Evolutionary conservation across 768 basidiomycete species (phyloP), one percentile per base, ranked within the genome.

Genomic region (Tulasnella sp.): DNA sequence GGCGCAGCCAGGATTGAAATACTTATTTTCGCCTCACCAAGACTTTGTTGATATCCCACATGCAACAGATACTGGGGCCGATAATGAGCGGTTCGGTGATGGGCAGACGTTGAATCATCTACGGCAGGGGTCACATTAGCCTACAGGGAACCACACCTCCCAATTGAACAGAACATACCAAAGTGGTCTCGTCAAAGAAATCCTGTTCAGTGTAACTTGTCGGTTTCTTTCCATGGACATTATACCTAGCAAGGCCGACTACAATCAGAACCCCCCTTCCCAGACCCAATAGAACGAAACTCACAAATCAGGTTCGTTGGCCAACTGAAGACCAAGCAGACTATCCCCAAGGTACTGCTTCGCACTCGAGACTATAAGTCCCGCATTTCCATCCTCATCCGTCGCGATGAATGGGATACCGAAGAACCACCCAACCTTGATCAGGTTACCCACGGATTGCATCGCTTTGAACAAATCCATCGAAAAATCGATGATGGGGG

Each of bases 261-360:
- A 29, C 26, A 59, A 29, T 15, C 32, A 21, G 21, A 10, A 38
- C 7, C 34, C 15, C 15, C 34, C 5, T 15, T 38, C 34, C 5
- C 34, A 15, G 15, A n/a, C n/a, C n/a, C n/a, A n/a, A n/a, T n/a
- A n/a, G n/a, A n/a, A n/a, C n/a, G n/a, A n/a, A 5, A 26, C 55
- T 38, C 42, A 56, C 55, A 56, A 26, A 56, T 56, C 55, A 1
- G 55, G 55, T 56, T 59, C 58, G 47, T 59, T 59, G 19, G 58
- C 86, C 1, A 81, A 77, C 68, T 86, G 83, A 8, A 86, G 70
- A 0, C 84, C 87, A n/a, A 84, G 68, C 26, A 89, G 71, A 62
- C 79, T 75, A 52, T 77, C 72, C 1, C 87, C 87, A 1, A 89
- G 73, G 61, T 86, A 82, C 15, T 69, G 63, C 67, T 85, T 77